phyloP scores from a whole-genome alignment of 495 filamentous ascomycete species.

The Daldinia vernicosa region DNA sequence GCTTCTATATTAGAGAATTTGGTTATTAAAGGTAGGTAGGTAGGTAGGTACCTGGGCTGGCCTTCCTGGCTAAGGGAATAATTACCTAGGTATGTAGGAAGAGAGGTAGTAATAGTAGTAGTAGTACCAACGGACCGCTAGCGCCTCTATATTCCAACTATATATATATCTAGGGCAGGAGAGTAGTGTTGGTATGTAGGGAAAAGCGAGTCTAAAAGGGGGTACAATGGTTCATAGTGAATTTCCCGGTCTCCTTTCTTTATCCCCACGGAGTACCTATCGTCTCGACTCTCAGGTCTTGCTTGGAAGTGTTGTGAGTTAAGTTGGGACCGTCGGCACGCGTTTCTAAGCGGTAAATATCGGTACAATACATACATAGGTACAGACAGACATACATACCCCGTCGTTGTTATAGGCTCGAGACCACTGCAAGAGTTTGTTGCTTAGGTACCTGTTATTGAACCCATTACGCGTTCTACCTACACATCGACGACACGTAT shows the following conservation, averaged over 20 bases:
- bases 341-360: neutral
- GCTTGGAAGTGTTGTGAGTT: neutral
- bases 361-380: too few species aligned
- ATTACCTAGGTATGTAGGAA: too few species aligned
- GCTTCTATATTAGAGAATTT: too few species aligned
- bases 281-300: neutral
- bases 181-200: neutral
- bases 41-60: too few species aligned
- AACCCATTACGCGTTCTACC: neutral
- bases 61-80: too few species aligned
- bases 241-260: neutral
- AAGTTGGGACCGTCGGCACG: neutral
- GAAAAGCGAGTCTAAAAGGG: neutral
- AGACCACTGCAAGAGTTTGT: neutral
- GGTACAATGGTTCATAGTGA: neutral
- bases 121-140: neutral
- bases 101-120: too few species aligned
- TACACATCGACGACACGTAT: conserved; percentile 8
- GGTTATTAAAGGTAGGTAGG: too few species aligned
- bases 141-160: neutral
- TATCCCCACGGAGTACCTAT: neutral
- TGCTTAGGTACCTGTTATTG: neutral
- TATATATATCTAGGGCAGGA: neutral
- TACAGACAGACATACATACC: too few species aligned
- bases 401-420: neutral